Conservation (phyloP, 345 rosid species). For the Camelina neglecta region DNA sequence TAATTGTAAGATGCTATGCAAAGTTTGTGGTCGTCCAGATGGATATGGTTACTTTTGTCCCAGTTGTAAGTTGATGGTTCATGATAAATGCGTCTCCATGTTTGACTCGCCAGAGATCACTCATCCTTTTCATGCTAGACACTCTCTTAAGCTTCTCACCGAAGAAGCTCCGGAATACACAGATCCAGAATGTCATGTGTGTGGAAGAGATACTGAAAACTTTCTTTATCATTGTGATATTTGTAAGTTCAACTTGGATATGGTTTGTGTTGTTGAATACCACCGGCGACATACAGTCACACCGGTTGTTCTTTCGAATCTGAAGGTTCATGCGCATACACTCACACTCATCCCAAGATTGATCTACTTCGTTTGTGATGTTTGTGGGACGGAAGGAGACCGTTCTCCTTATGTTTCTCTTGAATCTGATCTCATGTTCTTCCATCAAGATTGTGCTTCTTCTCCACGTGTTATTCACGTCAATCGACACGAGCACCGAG, state of each 20-base stretch:
- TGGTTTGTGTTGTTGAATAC: too few species aligned
- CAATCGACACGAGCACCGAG: constrained; percentile 6
- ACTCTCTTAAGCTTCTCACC: constrained; percentile 27
- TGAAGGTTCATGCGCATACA: constrained; percentile 36
- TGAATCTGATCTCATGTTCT: neutral
- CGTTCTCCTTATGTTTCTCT: constrained; percentile 13
- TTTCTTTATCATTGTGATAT: constrained; percentile 33
- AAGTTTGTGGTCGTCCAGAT: too few species aligned
- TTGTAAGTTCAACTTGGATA: constrained; percentile 26
- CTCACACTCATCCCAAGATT: constrained; percentile 16
- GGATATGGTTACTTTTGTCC: neutral
- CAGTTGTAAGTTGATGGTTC: constrained; percentile 11
- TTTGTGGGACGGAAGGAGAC: constrained; percentile 24
- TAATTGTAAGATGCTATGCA: neutral
- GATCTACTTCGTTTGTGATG: constrained; percentile 31
- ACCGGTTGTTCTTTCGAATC: neutral
- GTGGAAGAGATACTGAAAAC: neutral
- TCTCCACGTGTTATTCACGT: constrained; percentile 14
- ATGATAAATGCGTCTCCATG: neutral
- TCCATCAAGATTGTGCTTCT: neutral
- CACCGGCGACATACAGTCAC: neutral
- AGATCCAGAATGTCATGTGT: neutral
- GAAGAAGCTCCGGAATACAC: neutral
- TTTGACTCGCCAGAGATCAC: constrained; percentile 12
- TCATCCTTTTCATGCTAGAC: neutral